Percentiles rank a stretch among this genome's conserved stretches.
Evolutionary conservation across 805 yeast species (phyloP).

Genomic region (Cyberlindnera samutprakarnensis): DNA sequence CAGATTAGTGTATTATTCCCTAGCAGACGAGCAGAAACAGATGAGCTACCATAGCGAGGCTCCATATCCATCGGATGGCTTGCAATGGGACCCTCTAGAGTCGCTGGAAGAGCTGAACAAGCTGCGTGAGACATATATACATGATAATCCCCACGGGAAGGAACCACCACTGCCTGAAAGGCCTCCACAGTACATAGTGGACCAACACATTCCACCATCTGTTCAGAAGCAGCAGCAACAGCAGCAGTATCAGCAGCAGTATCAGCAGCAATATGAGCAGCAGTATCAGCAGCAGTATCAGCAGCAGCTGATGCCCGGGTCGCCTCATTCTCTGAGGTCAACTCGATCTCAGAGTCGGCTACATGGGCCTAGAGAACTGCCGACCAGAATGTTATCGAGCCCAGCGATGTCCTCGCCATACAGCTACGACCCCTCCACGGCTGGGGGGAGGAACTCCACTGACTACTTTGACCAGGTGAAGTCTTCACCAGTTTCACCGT

Average conservation of each 20-base stretch:
- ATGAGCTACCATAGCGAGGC: constrained; percentile 7
- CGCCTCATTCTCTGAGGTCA: not conserved
- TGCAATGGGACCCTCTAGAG: constrained; percentile 16
- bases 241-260: no score
- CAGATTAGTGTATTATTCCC: no score
- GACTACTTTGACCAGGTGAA: no score
- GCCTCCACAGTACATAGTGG: constrained; percentile 16
- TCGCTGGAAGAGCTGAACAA: constrained; percentile 13
- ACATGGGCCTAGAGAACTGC: not conserved
- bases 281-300: no score
- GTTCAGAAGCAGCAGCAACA: not conserved
- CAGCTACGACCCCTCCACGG: no score
- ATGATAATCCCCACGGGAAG: not conserved
- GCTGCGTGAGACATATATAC: constrained; percentile 5
- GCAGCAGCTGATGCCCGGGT: constrained; percentile 5
- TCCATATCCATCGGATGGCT: constrained; percentile 8
- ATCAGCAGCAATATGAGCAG: no score
- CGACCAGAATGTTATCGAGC: no score
- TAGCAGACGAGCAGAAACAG: no score
- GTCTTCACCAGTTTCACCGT: no score
- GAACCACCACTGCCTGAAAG: constrained; percentile 17
- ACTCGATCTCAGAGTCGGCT: not conserved
- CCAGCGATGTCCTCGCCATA: no score
- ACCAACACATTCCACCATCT: constrained; percentile 9
- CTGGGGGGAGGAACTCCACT: no score